phyloP scores from a whole-genome alignment of 1,139 yeast genomes.

The Yamadazyma jaroonii region DNA sequence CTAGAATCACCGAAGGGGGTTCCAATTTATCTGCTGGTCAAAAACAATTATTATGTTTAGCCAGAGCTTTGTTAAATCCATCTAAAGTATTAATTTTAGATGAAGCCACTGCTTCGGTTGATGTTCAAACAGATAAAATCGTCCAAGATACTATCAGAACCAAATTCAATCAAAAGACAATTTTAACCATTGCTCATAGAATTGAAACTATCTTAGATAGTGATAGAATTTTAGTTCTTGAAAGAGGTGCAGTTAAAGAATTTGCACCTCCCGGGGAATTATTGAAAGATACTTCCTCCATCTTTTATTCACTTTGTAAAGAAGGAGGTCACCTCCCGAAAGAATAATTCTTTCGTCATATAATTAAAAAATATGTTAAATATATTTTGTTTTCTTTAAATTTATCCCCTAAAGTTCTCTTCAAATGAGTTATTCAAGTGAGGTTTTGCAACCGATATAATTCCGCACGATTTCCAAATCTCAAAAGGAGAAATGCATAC shows the following conservation, averaged over 20 bases:
- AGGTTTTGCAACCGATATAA: no score
- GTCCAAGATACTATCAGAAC: slow-evolving; percentile 32
- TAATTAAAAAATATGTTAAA: no score
- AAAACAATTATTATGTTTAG: slow-evolving; percentile 35
- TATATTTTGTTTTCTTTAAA: no score
- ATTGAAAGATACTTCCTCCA: slow-evolving; percentile 20
- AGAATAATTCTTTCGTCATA: no score
- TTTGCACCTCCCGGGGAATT: slow-evolving; percentile 29
- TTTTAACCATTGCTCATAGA: slow-evolving; percentile 37
- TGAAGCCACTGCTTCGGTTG: slow-evolving; percentile 40
- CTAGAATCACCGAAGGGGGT: slow-evolving; percentile 27
- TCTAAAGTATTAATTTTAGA: slow-evolving; percentile 33
- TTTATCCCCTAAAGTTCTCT: no score
- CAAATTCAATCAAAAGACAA: slow-evolving; percentile 32
- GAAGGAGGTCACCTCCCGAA: slow-evolving; percentile 24
- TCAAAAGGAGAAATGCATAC: slow-evolving; percentile 29
- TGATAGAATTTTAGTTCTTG: slow-evolving; percentile 32
- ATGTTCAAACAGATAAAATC: slow-evolving; percentile 35
- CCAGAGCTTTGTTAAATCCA: slow-evolving; percentile 33
- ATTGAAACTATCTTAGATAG: slow-evolving; percentile 35
- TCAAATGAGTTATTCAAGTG: no score
- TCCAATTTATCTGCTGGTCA: slow-evolving; percentile 38
- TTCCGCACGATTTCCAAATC: no score
- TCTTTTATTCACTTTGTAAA: slow-evolving; percentile 32
- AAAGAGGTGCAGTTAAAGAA: slow-evolving; percentile 30